These are phyloP conservation scores for Hanseniaspora lindneri DNA, from an alignment of 805 yeast species.

Conservation along the genomic window DNA sequence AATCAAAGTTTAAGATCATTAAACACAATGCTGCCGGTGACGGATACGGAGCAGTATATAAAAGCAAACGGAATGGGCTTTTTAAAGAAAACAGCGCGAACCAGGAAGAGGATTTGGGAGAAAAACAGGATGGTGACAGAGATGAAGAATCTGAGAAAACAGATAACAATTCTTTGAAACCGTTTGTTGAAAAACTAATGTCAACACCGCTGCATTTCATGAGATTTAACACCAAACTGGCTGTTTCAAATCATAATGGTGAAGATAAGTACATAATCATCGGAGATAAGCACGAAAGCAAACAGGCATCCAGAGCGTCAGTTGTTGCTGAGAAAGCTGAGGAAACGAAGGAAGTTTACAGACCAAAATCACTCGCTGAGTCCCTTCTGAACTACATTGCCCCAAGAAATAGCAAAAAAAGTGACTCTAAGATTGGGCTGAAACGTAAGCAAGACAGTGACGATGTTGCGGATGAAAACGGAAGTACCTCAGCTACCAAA, in stretches of 20 bases:
- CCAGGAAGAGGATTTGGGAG: background rate
- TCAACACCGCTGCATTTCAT: slow-evolving; percentile 12
- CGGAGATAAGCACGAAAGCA: slow-evolving; percentile 4
- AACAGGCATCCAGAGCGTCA: background rate
- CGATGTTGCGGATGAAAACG: slow-evolving; percentile 9
- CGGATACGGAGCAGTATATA: background rate
- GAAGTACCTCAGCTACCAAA: background rate
- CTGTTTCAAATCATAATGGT: background rate
- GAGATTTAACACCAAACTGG: slow-evolving; percentile 5
- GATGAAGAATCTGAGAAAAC: background rate
- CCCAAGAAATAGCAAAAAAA: slow-evolving; percentile 23
- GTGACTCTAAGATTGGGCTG: slow-evolving; percentile 17
- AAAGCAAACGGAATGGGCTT: background rate
- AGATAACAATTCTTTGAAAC: background rate
- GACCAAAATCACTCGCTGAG: slow-evolving; percentile 39
- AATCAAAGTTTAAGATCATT: background rate
- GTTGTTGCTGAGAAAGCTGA: background rate
- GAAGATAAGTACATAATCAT: slow-evolving; percentile 5
- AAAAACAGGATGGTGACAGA: background rate
- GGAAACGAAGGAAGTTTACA: background rate
- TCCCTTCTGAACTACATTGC: slow-evolving; percentile 45
- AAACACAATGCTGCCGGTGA: background rate
- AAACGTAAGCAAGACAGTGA: slow-evolving; percentile 11
- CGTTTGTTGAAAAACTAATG: slow-evolving; percentile 13
- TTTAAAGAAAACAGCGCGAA: background rate